Evolutionary conservation across 2,329 filamentous ascomycete genomes (phyloP), one percentile per base, ranked within the genome.

Genomic region (Fusarium dlaminii): DNA sequence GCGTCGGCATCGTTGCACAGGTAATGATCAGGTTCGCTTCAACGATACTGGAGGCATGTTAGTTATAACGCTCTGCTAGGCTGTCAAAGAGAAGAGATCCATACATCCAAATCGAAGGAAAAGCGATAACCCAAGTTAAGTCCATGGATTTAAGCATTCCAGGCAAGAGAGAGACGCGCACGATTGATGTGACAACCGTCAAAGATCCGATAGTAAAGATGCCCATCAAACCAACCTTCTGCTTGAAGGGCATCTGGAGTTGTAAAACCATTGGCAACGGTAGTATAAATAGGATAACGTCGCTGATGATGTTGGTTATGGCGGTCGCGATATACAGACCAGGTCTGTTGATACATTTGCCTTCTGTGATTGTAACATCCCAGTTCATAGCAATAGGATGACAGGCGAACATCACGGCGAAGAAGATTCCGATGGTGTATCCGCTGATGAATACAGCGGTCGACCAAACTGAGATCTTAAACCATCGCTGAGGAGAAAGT

Each of bases 261-360:
- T 79, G 80, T 32, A 85, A 75, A 1, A 88, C 80, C 40, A 86
- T 85, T 1, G 83, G 84, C 34, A 88, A 81, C 0, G 87, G 87
- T 5, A 88, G 73, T 1, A 81, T 71, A 54, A 87, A 86, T 22
- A 87, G 82, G 11, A 87, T 72, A 9, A 88, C 57, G 71, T 88
- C 86, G 13, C 85, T 86, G 22, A 83, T 62, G 51, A 88, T 86
- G 66, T 87, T 87, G 24, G 85, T 79, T 7, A 82, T 83, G 0
- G 86, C 85, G 20, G 86, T 87, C 40, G 83, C 81, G 37, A 88
- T 83, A 74, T 87, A 88, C 32, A 88, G 83, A 4, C 82, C 79
- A n/a, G 85, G 82, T 29, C 83, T 81, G 52, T 86, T 80, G 46
- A 89, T 80, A 64, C 87, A 89, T n/a, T 52, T 77, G 66, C 70